Evolutionary conservation across 2,329 filamentous ascomycete species (phyloP).

Genomic region (Hypoxylon sp.): DNA sequence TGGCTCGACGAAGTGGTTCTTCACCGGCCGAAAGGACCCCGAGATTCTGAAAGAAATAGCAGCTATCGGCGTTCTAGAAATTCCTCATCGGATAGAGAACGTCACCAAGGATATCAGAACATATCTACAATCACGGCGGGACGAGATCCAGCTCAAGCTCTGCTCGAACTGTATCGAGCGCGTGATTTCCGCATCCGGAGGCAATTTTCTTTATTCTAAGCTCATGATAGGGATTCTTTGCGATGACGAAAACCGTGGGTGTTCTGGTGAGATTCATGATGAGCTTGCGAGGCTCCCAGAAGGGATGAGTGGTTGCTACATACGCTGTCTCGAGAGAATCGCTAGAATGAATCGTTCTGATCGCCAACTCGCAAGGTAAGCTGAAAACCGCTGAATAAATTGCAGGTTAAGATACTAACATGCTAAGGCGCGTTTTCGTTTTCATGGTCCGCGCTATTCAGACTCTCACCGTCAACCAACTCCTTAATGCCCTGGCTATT

Average conservation of each 20-base stretch:
- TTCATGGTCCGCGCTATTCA: conserved; percentile 10
- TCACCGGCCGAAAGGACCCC: background rate
- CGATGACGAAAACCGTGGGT: background rate
- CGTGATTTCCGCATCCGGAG: conserved; percentile 4
- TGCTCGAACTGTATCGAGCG: conserved; percentile 4
- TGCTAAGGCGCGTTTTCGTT: conserved; percentile 13
- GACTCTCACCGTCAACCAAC: conserved; percentile 6
- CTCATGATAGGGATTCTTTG: conserved; percentile 12
- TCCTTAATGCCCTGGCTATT: conserved; percentile 10
- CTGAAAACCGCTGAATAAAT: background rate
- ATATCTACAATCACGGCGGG: conserved; percentile 2
- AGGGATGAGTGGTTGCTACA: background rate
- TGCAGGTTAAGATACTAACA: background rate
- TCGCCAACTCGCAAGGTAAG: conserved; percentile 14
- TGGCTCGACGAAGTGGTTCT: conserved; percentile 1
- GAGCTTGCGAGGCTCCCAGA: conserved; percentile 1
- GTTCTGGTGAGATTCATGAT: conserved; percentile 9
- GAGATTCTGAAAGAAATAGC: conserved; percentile 1
- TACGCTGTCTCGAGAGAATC: conserved; percentile 10
- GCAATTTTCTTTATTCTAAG: conserved; percentile 11
- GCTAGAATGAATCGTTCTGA: background rate
- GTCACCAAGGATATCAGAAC: conserved; percentile 1
- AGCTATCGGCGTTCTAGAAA: background rate
- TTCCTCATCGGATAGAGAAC: background rate
- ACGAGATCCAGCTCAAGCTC: background rate